phyloP scores from a whole-genome alignment of 257 asterid species.

The Lantana camara region DNA sequence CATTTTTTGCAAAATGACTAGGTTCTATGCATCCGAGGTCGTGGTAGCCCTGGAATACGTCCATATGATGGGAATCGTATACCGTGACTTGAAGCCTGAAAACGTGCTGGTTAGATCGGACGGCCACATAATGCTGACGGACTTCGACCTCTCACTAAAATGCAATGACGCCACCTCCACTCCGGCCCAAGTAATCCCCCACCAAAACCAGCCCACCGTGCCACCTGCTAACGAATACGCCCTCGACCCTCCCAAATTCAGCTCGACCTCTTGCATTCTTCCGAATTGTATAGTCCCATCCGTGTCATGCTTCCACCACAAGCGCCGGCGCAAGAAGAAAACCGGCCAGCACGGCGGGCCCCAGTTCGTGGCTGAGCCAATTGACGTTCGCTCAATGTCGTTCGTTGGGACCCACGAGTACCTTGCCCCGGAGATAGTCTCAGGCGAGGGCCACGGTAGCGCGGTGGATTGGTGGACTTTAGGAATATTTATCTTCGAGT shows the following conservation, averaged over 20 bases:
- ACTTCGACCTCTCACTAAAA: slow-evolving; percentile 72
- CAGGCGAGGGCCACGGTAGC: slow-evolving; percentile 87
- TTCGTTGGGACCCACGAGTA: slow-evolving; percentile 89
- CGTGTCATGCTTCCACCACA: slow-evolving; percentile 68
- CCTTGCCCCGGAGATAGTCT: slow-evolving; percentile 80
- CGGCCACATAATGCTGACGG: slow-evolving; percentile 88
- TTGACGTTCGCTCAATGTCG: slow-evolving; percentile 68
- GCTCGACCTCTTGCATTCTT: slow-evolving; percentile 73
- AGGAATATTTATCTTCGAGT: slow-evolving; percentile 68
- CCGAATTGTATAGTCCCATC: slow-evolving; percentile 78
- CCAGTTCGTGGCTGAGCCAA: slow-evolving; percentile 70
- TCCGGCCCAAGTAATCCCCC: slow-evolving; percentile 66
- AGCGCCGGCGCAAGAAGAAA: slow-evolving; percentile 65
- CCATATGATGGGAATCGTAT: slow-evolving; percentile 86
- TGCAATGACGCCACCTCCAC: slow-evolving; percentile 69
- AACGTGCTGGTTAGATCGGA: slow-evolving; percentile 74
- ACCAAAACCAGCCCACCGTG: slow-evolving; percentile 31
- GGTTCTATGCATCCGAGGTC: slow-evolving; percentile 81
- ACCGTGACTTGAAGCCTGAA: slow-evolving; percentile 86
- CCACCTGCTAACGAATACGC: slow-evolving; percentile 33
- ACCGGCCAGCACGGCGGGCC: slow-evolving; percentile 43
- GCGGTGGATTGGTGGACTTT: slow-evolving; percentile 94
- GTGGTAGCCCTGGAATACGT: slow-evolving; percentile 77
- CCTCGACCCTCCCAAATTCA: slow-evolving; percentile 50
- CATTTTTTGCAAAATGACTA: slow-evolving; percentile 15